phyloP scores from a whole-genome alignment of 2,329 filamentous ascomycete species.

The Biscogniauxia mediterranea region DNA sequence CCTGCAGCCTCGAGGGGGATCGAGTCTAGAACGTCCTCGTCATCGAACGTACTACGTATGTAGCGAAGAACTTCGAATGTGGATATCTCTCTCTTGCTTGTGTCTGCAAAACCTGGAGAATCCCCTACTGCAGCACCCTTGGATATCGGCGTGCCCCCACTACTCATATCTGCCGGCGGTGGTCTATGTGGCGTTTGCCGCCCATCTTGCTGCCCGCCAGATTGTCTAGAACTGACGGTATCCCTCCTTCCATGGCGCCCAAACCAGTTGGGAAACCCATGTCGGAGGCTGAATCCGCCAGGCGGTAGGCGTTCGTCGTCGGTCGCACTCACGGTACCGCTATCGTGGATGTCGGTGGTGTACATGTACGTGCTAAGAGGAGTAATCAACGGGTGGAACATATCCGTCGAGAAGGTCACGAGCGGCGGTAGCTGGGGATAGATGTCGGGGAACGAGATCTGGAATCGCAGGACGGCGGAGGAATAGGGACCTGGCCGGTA shows the following conservation, averaged over 20 bases:
- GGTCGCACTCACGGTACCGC: slow-evolving; percentile 76
- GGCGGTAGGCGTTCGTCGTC: slow-evolving; percentile 83
- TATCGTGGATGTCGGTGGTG: slow-evolving; percentile 72
- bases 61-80: slow-evolving; percentile 74
- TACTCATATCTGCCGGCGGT: slow-evolving; percentile 25
- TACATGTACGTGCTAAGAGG: slow-evolving; percentile 95
- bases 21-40: slow-evolving; percentile 72
- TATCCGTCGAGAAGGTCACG: slow-evolving; percentile 85
- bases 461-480: slow-evolving; percentile 82
- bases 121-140: slow-evolving; percentile 28
- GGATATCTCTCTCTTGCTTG: slow-evolving; percentile 45
- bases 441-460: slow-evolving; percentile 78
- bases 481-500: slow-evolving; percentile 73
- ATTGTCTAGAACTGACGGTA: slow-evolving; percentile 37
- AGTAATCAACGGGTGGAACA: slow-evolving; percentile 92
- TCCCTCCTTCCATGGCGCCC: slow-evolving; percentile 50
- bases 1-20: slow-evolving; percentile 80
- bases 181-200: slow-evolving; percentile 31
- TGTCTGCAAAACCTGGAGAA: slow-evolving; percentile 41
- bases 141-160: slow-evolving; percentile 25
- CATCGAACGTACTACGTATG: slow-evolving; percentile 77
- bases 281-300: slow-evolving; percentile 83
- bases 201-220: slow-evolving; percentile 39
- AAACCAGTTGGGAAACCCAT: slow-evolving; percentile 92
- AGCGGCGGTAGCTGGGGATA: slow-evolving; percentile 80